A percentile compares a stretch with the other conserved stretches of the same genome.
Evolutionary conservation across 331 rosid genomes (phyloP).

Genomic region (Saraca asoca): DNA sequence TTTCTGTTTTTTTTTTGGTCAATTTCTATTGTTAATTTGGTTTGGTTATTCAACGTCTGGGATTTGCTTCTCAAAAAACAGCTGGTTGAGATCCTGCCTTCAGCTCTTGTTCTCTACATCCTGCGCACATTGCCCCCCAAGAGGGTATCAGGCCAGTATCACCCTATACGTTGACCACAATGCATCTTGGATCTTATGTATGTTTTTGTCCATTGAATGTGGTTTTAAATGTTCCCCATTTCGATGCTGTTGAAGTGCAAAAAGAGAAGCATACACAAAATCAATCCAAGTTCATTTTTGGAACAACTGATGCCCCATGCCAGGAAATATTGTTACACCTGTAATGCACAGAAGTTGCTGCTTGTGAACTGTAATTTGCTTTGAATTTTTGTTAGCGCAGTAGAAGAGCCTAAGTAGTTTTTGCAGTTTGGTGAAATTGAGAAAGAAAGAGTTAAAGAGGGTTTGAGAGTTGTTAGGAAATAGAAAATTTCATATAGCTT

Average conservation of each 20-base stretch:
- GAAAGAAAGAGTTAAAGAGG: not conserved
- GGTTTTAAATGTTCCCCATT: conserved; percentile 30
- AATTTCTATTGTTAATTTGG: not conserved
- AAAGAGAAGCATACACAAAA: conserved; percentile 32
- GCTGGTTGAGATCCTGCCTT: conserved; percentile 95
- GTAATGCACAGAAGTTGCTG: conserved; percentile 36
- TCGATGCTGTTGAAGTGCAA: conserved; percentile 36
- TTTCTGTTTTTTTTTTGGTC: conserved; percentile 7
- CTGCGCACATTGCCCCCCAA: conserved; percentile 90
- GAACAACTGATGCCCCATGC: conserved; percentile 23
- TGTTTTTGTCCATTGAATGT: conserved; percentile 33
- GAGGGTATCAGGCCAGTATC: conserved; percentile 91
- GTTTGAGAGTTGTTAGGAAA: not conserved
- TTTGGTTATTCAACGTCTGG: conserved; percentile 26
- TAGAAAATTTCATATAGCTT: conserved; percentile 34
- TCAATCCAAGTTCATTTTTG: conserved; percentile 37
- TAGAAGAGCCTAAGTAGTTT: conserved; percentile 30
- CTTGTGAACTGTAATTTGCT: conserved; percentile 31
- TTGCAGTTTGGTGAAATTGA: conserved; percentile 1
- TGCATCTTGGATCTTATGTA: conserved; percentile 35
- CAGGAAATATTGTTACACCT: conserved; percentile 34
- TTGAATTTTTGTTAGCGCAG: conserved; percentile 40
- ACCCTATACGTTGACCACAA: conserved; percentile 63
- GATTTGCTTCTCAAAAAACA: conserved; percentile 40
- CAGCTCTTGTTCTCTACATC: conserved; percentile 92